phyloP scores from a whole-genome alignment of 352 stramenopile species.

The Pythium aquatile region DNA sequence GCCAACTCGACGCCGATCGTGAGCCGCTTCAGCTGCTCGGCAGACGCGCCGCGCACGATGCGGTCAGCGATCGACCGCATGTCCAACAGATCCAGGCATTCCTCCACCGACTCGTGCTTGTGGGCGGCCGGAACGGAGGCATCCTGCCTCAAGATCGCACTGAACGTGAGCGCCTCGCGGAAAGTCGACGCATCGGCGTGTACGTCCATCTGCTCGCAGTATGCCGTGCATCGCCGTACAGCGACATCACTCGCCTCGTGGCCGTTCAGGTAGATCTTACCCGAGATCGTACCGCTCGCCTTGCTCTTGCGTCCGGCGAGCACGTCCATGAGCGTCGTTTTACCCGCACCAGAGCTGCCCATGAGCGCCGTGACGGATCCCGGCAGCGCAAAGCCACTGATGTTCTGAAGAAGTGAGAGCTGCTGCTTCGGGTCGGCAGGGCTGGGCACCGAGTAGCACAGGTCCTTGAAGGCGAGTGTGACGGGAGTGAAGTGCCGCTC shows the following conservation, averaged over 20 bases:
- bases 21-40: slow-evolving; percentile 50
- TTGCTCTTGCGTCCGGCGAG: neutral
- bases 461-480: slow-evolving; percentile 51
- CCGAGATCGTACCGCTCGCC: neutral
- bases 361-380: neutral
- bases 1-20: slow-evolving; percentile 72
- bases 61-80: slow-evolving; percentile 35
- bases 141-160: slow-evolving; percentile 77
- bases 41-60: slow-evolving; percentile 37
- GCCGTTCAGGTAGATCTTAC: neutral
- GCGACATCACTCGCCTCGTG: neutral
- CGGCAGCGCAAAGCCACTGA: neutral
- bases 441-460: slow-evolving; percentile 56
- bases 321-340: neutral
- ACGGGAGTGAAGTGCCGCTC: slow-evolving; percentile 39
- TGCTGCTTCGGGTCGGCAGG: slow-evolving; percentile 31
- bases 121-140: slow-evolving; percentile 27
- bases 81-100: slow-evolving; percentile 38
- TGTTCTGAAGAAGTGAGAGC: slow-evolving; percentile 22
- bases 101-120: slow-evolving; percentile 40
- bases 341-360: neutral
- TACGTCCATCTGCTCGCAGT: neutral
- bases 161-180: slow-evolving; percentile 91
- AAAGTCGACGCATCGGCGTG: slow-evolving; percentile 78
- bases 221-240: neutral